A percentile compares a stretch with the other conserved stretches of the same genome.
Conservation (phyloP, 2,329 filamentous ascomycete species). For the Cladophialophora carrionii region DNA sequence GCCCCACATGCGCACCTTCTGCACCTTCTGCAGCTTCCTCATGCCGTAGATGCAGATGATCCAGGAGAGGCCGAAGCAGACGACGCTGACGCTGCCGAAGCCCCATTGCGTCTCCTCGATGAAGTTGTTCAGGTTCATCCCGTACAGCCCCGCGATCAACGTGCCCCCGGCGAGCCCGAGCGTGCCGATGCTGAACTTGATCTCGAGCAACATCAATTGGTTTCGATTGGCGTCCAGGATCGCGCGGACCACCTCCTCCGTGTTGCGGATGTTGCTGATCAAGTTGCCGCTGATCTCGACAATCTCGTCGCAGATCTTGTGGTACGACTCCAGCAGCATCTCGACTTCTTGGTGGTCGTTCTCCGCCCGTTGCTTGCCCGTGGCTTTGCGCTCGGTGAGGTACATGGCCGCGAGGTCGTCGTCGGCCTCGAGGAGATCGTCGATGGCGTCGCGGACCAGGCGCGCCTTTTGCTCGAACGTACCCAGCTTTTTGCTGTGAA, state of each 20-base stretch:
- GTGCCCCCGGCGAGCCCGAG: slow-evolving; percentile 93
- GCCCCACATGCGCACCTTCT: slow-evolving; percentile 85
- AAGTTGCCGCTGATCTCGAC: slow-evolving; percentile 92
- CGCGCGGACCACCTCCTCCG: slow-evolving; percentile 95
- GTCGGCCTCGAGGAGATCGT: slow-evolving; percentile 92
- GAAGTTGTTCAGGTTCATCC: slow-evolving; percentile 99
- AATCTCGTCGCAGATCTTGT: slow-evolving; percentile 97
- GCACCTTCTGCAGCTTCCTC: slow-evolving; percentile 78
- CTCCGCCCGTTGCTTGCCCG: slow-evolving; percentile 71
- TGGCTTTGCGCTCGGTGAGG: slow-evolving; percentile 76
- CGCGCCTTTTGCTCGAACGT: slow-evolving; percentile 98
- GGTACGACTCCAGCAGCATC: slow-evolving; percentile 94
- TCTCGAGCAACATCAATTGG: slow-evolving; percentile 92
- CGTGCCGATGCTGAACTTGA: slow-evolving; percentile 94
- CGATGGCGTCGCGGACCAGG: slow-evolving; percentile 89
- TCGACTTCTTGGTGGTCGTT: slow-evolving; percentile 96
- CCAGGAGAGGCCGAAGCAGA: slow-evolving; percentile 72
- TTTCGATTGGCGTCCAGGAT: slow-evolving; percentile 98
- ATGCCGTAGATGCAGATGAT: slow-evolving; percentile 84
- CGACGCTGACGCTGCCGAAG: slow-evolving; percentile 73
- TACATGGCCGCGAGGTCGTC: slow-evolving; percentile 97
- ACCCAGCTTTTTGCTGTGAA: slow-evolving; percentile 91
- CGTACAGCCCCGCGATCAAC: slow-evolving; percentile 97
- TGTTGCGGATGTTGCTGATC: slow-evolving; percentile 93
- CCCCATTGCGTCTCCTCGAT: slow-evolving; percentile 91